These are phyloP conservation scores for Rutstroemia sp. DNA, from an alignment of 2,329 filamentous ascomycete genomes.

Conservation along the genomic window DNA sequence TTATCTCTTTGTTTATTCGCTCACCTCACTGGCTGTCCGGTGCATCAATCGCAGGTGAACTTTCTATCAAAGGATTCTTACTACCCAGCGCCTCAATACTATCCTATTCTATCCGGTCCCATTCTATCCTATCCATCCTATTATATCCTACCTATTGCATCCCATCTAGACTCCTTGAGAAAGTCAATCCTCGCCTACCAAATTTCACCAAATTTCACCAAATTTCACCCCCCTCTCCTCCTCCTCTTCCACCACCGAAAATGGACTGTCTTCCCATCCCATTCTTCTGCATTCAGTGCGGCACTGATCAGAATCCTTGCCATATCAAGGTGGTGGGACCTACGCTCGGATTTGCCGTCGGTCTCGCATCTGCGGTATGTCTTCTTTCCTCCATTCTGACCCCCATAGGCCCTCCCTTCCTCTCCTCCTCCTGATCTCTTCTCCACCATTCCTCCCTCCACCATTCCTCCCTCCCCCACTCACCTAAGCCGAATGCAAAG, in stretches of 20 bases:
- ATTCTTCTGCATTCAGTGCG: constrained; percentile 34
- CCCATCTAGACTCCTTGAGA: too few relatives aligned
- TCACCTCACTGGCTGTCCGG: too few relatives aligned
- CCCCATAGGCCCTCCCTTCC: background rate
- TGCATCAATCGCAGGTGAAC: too few relatives aligned
- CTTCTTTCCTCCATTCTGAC: background rate
- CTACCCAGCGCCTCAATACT: too few relatives aligned
- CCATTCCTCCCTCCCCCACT: background rate
- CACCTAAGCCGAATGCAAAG: background rate
- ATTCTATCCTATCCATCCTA: too few relatives aligned
- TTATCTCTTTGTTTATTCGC: too few relatives aligned
- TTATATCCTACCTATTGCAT: too few relatives aligned
- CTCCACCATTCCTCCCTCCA: background rate
- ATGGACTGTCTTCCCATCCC: constrained; percentile 10
- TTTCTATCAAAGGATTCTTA: too few relatives aligned
- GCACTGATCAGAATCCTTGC: constrained; percentile 48
- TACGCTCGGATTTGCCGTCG: constrained; percentile 39
- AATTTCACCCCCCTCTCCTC: too few relatives aligned
- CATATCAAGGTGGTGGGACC: constrained; percentile 49
- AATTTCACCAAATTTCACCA: too few relatives aligned
- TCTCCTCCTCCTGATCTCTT: background rate
- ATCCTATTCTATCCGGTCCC: too few relatives aligned
- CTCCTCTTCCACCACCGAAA: background rate
- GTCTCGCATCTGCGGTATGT: constrained; percentile 42
- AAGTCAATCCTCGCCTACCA: too few relatives aligned